Base-by-base conservation (phyloP, 1,139 yeast genomes). In the Blastobotrys illinoisensis region DNA sequence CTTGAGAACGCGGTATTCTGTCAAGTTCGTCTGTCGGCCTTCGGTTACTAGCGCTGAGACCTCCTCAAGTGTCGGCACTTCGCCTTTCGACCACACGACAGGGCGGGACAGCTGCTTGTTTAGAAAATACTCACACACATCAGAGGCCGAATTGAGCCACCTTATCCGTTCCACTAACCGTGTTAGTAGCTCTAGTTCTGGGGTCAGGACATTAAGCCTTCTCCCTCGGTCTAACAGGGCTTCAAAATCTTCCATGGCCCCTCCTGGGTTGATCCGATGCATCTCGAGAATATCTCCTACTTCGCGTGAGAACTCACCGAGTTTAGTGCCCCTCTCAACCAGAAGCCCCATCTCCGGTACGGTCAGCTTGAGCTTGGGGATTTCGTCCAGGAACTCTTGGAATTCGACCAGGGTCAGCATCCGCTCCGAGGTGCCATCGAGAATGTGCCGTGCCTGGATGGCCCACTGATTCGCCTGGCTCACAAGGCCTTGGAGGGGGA, bases 281-380 rank as follows among this genome's bases (percentile, higher is more conserved):
- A 32, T 32, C 40, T 32, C 45, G 1, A 58, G 47, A 5, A 71
- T 69, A 3, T 67, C 60, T 16, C 79, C 66, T 26, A 82, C 81
- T 11, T 79, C 77, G 47, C 74, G 68, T 58, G 32, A 83, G 66
- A 79, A 86, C 50, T 76, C 75, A 52, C 75, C 76, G 48, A 86
- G 77, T 60, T 82, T 86, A 43, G 65, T 69, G 20, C 79, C 78
- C 52, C 83, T 76, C 58, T 80, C 85, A 9, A 77, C 59, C 7
- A 86, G 69, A 61, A 79, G 83, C n/a, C 79, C 84, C 56, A 82
- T 75, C 64, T 86, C 93, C 0, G 81, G 76, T 43, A 82, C 73
- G 2, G 76, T 68, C 55, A 86, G 80, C 21, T 79, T 77, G 52
- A 85, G 64, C 0, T 67, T 62, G 0, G 83, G 79, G 6, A 85